Base-by-base conservation (phyloP, 306 rosid species). In the Sesbania bispinosa region DNA sequence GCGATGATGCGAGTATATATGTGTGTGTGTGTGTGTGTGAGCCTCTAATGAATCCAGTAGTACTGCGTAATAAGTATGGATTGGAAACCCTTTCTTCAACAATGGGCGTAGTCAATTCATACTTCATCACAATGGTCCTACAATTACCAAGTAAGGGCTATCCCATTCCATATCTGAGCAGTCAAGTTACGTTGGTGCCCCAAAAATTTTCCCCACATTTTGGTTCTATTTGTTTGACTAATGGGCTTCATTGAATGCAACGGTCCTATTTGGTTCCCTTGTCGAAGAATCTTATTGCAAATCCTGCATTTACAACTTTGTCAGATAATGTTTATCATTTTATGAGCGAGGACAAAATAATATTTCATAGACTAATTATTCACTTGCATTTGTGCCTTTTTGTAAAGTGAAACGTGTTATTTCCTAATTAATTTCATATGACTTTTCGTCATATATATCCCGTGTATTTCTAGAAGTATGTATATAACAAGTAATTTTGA, bases 41-140 rank as follows among this genome's bases (percentile, higher is more conserved):
- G 52, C 2, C 2, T 16, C 10, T 14, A 65, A 65, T 45, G 23
- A 68, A 30, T 23, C 20, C 48, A 48, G n/a, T 3, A 51, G 29
- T 55, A 60, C 13, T 74, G 41, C 6, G 81, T 54, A 79, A 71
- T 75, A 47, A 78, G 79, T 81, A 55, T 74, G 74, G 68, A 1
- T 55, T 42, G 73, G 81, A 81, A 84, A 80, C 10, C 8, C 38
- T 62, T 73, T 75, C 18, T 45, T 60, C 9, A 46, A 65, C n/a
- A 45, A 80, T 88, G 88, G 90, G 1, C 46, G 7, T 82, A 86
- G 87, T 88, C 94, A 88, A 84, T 54, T 63, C 67, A 70, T 36
- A 67, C 75, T 82, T 67, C 32, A 82, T 74, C 50, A 67, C 67
- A 62, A 66, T 72, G 86, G 84, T 7, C 85, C 80, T 76, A 76